Evolutionary conservation across 768 basidiomycete genomes (phyloP).

Genomic region (Termitomyces sp.): DNA sequence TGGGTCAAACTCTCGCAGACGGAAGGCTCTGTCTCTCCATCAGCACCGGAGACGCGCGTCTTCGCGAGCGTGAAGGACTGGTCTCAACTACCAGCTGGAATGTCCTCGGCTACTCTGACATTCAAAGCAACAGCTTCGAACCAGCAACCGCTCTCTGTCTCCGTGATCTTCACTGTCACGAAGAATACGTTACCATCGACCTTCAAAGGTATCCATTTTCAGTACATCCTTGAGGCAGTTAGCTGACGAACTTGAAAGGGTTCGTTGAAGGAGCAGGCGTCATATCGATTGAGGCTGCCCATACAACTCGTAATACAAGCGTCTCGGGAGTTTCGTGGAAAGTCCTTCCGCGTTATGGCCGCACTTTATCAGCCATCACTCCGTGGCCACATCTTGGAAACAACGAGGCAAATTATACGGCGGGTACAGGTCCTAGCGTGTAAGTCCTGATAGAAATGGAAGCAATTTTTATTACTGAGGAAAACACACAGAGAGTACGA

Average conservation of each 20-base stretch:
- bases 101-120: constrained; percentile 32
- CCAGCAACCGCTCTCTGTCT: constrained; percentile 29
- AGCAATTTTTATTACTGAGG: neutral
- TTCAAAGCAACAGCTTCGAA: constrained; percentile 41
- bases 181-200: constrained; percentile 32
- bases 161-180: constrained; percentile 29
- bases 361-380: constrained; percentile 57
- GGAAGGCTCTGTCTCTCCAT: constrained; percentile 43
- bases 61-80: constrained; percentile 54
- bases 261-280: constrained; percentile 62
- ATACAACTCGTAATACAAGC: constrained; percentile 41
- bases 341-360: constrained; percentile 55
- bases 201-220: constrained; percentile 41
- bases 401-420: constrained; percentile 51
- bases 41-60: constrained; percentile 46
- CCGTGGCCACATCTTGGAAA: constrained; percentile 49
- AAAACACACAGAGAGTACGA: constrained; percentile 48
- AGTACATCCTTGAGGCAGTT: neutral
- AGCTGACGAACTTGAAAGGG: constrained; percentile 26
- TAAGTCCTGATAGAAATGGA: constrained; percentile 21
- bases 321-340: constrained; percentile 53
- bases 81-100: constrained; percentile 37
- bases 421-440: constrained; percentile 58
- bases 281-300: constrained; percentile 63
- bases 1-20: constrained; percentile 49